Evolutionary conservation across 1,284 basidiomycete genomes (phyloP).

Genomic region (Singerocomus rubriflavus): DNA sequence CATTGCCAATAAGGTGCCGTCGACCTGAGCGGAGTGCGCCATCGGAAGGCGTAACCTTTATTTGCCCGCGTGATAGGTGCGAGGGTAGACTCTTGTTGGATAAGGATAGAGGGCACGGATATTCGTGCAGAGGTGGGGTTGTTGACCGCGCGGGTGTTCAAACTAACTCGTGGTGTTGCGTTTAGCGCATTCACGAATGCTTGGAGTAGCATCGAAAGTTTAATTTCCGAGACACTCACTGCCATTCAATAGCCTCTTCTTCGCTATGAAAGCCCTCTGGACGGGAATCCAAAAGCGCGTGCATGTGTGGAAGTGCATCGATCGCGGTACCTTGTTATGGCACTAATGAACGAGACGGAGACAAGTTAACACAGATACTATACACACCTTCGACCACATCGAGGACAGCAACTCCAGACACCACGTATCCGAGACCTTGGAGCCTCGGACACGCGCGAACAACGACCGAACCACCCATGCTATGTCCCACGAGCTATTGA

Average conservation of each 20-base stretch:
- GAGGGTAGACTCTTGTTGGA: conserved; percentile 44
- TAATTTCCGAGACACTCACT: conserved; percentile 55
- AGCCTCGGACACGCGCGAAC: conserved; percentile 67
- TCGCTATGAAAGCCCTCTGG: conserved; percentile 82
- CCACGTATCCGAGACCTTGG: conserved; percentile 62
- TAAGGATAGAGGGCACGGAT: conserved; percentile 77
- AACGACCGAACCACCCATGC: conserved; percentile 91
- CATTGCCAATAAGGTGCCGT: conserved; percentile 91
- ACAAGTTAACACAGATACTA: not conserved
- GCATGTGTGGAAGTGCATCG: conserved; percentile 90
- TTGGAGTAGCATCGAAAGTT: not conserved
- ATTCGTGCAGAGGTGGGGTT: conserved; percentile 80
- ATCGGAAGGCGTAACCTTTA: conserved; percentile 44
- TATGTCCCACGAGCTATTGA: conserved; percentile 77
- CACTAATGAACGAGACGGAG: not conserved
- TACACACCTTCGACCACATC: conserved; percentile 91
- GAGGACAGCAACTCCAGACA: conserved; percentile 84
- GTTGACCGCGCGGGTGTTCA: conserved; percentile 59
- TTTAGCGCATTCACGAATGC: not conserved
- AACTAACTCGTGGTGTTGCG: conserved; percentile 1
- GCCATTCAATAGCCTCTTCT: conserved; percentile 92
- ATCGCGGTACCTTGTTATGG: conserved; percentile 77
- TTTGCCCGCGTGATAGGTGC: conserved; percentile 31
- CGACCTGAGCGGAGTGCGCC: conserved; percentile 82
- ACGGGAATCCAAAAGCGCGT: conserved; percentile 78